phyloP scores from a whole-genome alignment of 495 filamentous ascomycete genomes.

The Trypethelium eluteriae region DNA sequence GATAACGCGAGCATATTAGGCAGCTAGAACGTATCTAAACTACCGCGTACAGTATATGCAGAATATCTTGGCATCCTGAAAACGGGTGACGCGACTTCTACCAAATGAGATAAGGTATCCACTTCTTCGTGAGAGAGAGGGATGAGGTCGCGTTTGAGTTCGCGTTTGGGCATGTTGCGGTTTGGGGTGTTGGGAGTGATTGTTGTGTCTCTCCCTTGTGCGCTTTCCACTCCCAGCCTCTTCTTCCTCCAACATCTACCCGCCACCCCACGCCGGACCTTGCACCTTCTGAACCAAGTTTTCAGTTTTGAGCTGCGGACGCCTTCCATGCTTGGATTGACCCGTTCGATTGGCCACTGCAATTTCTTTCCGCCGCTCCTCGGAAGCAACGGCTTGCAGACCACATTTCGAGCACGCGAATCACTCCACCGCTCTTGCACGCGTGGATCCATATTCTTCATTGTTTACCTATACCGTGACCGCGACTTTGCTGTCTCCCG shows the following conservation, averaged over 20 bases:
- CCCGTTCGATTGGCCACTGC: background rate
- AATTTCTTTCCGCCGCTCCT: background rate
- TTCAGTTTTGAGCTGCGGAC: background rate
- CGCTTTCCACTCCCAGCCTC: slow-evolving; percentile 3
- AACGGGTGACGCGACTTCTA: background rate
- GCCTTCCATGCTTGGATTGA: background rate
- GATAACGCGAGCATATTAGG: too few species aligned
- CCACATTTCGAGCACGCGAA: slow-evolving; percentile 5
- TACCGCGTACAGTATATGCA: too few species aligned
- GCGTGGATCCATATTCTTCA: background rate
- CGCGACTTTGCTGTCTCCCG: background rate
- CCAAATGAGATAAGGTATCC: background rate
- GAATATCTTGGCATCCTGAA: background rate
- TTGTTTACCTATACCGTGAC: background rate
- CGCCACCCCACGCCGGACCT: background rate
- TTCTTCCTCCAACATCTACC: background rate
- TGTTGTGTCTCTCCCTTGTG: slow-evolving; percentile 7
- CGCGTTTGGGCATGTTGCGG: background rate
- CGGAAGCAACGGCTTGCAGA: background rate
- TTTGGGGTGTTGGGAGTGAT: background rate
- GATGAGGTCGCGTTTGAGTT: background rate
- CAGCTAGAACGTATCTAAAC: too few species aligned
- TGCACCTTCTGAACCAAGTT: background rate
- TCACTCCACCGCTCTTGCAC: slow-evolving; percentile 1
- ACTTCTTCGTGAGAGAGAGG: background rate